A percentile compares a stretch with the other conserved stretches of the same genome.
These are phyloP conservation scores for Calvatia gigantea DNA, from an alignment of 768 basidiomycete species.

Conservation along the genomic window DNA sequence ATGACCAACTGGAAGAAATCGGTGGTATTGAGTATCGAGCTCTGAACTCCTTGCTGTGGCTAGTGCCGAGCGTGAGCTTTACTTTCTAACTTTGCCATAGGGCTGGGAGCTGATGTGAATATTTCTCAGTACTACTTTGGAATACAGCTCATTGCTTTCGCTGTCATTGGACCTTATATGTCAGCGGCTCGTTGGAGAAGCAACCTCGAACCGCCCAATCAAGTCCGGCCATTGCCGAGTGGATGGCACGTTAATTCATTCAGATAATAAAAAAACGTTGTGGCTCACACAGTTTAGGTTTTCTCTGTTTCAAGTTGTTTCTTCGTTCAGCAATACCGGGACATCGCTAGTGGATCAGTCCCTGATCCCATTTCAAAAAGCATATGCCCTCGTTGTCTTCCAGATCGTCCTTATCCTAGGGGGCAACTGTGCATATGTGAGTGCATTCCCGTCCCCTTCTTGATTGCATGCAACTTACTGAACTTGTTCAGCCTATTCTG, in stretches of 20 bases:
- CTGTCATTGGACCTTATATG: conserved; percentile 82
- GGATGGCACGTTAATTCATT: conserved; percentile 50
- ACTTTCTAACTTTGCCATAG: conserved; percentile 1
- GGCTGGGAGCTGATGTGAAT: conserved; percentile 6
- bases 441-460: conserved; percentile 30
- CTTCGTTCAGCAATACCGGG: conserved; percentile 88
- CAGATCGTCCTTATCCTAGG: conserved; percentile 78
- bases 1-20: conserved; percentile 85
- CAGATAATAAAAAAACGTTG: background rate
- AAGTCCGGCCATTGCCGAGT: conserved; percentile 51
- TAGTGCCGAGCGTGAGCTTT: conserved; percentile 64
- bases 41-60: conserved; percentile 76
- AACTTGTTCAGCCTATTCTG: conserved; percentile 69
- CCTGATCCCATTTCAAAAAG: conserved; percentile 88
- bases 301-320: conserved; percentile 78
- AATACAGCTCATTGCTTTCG: conserved; percentile 64
- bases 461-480: background rate
- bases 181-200: conserved; percentile 52
- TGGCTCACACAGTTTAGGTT: conserved; percentile 49
- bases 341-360: conserved; percentile 84
- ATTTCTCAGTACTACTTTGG: conserved; percentile 69
- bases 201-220: conserved; percentile 57
- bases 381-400: conserved; percentile 75
- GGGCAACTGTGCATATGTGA: conserved; percentile 91
- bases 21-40: conserved; percentile 94